Evolutionary conservation across 495 filamentous ascomycete species (phyloP).

Genomic region (Penicillium odoratum): DNA sequence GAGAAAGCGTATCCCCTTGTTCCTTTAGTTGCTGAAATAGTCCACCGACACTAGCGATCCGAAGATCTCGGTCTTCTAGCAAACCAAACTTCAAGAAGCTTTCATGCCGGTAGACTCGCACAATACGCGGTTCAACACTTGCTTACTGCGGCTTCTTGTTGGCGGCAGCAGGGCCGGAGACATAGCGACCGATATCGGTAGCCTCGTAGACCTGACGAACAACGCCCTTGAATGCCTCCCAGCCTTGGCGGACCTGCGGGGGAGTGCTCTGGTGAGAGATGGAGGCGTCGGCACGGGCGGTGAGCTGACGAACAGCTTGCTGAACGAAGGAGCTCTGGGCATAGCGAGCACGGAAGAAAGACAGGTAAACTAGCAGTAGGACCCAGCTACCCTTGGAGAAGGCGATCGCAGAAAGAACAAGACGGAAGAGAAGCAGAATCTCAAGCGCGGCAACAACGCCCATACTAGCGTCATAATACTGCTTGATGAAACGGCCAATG

Average conservation of each 20-base stretch:
- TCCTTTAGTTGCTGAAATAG: background rate
- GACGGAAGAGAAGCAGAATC: constrained; percentile 77
- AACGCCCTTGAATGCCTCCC: constrained; percentile 76
- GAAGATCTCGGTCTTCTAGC: background rate
- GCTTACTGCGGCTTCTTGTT: constrained; percentile 60
- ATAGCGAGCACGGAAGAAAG: constrained; percentile 87
- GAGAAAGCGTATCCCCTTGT: background rate
- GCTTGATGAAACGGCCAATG: constrained; percentile 92
- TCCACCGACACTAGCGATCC: background rate
- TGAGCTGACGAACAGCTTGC: constrained; percentile 70
- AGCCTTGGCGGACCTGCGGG: constrained; percentile 76
- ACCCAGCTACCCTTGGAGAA: constrained; percentile 92
- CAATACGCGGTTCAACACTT: background rate
- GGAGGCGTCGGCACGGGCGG: constrained; percentile 73
- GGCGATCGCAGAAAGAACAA: constrained; percentile 73
- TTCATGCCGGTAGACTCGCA: background rate
- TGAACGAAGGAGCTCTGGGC: constrained; percentile 91
- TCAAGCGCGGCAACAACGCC: constrained; percentile 75
- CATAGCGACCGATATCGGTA: constrained; percentile 74
- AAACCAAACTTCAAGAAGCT: background rate
- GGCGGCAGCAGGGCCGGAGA: constrained; percentile 48
- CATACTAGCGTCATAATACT: constrained; percentile 93
- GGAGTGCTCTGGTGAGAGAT: constrained; percentile 86
- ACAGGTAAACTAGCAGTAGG: constrained; percentile 78
- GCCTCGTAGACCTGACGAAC: constrained; percentile 71